phyloP scores from a whole-genome alignment of 2,329 filamentous ascomycete genomes.

The Aurifilum marmelostoma region DNA sequence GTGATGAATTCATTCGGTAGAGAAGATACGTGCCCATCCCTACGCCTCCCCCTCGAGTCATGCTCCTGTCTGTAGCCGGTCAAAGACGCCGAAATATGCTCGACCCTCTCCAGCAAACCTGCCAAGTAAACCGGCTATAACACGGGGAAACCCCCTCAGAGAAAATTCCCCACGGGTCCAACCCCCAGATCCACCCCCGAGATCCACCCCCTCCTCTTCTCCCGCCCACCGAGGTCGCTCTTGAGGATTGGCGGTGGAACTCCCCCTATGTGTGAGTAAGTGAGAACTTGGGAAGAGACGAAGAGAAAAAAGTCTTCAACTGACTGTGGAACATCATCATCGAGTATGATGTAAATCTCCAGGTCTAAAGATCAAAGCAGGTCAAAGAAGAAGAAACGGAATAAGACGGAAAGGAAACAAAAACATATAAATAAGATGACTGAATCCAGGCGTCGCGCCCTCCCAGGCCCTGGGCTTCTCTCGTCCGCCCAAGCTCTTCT shows the following conservation, averaged over 20 bases:
- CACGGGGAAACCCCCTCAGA: background rate
- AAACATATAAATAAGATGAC: background rate
- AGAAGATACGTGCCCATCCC: background rate
- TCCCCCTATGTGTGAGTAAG: too few relatives aligned
- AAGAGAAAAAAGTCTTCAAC: background rate
- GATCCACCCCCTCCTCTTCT: background rate
- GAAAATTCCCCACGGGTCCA: background rate
- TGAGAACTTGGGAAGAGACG: too few relatives aligned
- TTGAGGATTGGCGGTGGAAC: background rate
- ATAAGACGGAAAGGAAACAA: too few relatives aligned
- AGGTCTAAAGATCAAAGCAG: background rate
- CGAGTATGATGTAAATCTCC: background rate
- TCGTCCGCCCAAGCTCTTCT: background rate
- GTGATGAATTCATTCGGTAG: background rate
- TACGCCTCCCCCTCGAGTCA: background rate
- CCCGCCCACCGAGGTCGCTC: background rate
- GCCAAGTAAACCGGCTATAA: background rate
- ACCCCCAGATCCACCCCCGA: background rate
- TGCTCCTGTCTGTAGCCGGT: background rate
- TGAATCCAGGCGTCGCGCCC: background rate
- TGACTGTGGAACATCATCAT: background rate
- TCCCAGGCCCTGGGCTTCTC: background rate
- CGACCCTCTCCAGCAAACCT: background rate
- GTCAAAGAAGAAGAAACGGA: background rate
- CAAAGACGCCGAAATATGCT: background rate